Base-by-base conservation (phyloP, 768 basidiomycete species). In the Dentipellis fragilis region DNA sequence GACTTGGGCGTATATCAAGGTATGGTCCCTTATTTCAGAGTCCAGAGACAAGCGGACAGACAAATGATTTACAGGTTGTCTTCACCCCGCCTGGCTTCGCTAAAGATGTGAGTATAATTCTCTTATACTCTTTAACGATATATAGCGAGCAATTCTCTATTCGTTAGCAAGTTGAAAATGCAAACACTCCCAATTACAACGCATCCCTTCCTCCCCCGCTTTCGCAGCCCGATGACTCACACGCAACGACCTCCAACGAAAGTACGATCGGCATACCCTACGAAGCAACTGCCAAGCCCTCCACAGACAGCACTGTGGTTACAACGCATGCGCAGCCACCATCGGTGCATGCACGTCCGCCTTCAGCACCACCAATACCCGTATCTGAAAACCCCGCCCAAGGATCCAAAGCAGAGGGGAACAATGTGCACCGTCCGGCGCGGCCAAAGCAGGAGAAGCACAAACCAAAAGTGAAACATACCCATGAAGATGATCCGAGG, bases 1-100 rank as follows among this genome's bases (percentile, higher is more conserved):
- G 75, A 46, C 84, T 0, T 93, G 91, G 91, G 78, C 84, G 12
- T 95, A 94, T 69, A 54, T 77, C 19, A 81, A 79, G 77, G 91
- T 89, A 54, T 51, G 78, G 66, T 21, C 16, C 23, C 34, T 42
- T 21, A 51, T 21, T 40, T 47, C 19, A 4, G n/a, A 8, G 19
- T 34, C 9, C 37, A 38, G 9, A 54, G 17, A 23, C 19, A 22
- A 16, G 37, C 34, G 3, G 55, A 54, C n/a, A 29, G 10, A 56
- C 37, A 3, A 49, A 49, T 34, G 8, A 21, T 37, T 11, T 22
- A 2, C 61, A 89, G 87, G 77, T 84, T 40, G 68, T 87, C 8
- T 57, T 80, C 6, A 89, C 84, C 5, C 68, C 84, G 0, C 87
- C 89, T 39, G 89, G 89, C 14, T 74, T 76, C 62, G 88, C 88